phyloP scores from a whole-genome alignment of 2,329 filamentous ascomycete species.

The Aspergillus sp. region DNA sequence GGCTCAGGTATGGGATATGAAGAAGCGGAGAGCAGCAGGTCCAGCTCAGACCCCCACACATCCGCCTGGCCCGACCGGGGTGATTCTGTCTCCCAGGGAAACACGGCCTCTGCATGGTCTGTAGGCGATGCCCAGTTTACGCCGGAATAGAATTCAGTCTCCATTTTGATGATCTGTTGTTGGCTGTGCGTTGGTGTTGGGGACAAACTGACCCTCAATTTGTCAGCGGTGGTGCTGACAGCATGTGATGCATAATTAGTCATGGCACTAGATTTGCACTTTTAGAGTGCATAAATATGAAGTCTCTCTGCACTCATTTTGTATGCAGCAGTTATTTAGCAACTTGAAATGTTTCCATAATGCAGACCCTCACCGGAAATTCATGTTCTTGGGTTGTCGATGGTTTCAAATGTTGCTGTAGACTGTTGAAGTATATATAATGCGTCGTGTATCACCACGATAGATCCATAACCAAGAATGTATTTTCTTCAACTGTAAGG shows the following conservation, averaged over 20 bases:
- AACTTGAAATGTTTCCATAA: no score
- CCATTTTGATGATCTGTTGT: neutral
- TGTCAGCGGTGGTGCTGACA: neutral
- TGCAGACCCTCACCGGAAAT: no score
- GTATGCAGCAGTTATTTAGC: no score
- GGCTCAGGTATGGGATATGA: slow-evolving; percentile 20
- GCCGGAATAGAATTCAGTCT: neutral
- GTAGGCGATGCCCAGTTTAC: neutral
- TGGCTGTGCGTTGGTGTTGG: neutral
- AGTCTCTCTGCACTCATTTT: no score
- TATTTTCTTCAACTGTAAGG: no score
- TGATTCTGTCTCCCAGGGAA: neutral
- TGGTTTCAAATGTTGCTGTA: no score
- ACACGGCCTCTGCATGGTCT: neutral
- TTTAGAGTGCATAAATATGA: no score
- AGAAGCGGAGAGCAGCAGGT: slow-evolving; percentile 19
- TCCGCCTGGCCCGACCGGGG: neutral
- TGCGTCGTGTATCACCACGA: no score
- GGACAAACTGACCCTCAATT: neutral
- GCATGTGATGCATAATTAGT: neutral
- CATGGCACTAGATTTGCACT: no score
- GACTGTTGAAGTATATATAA: no score
- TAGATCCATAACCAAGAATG: no score
- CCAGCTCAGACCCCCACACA: slow-evolving; percentile 8
- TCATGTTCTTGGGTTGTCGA: no score